Conservation (phyloP, 495 filamentous ascomycete species). For the Ramalina intermedia region DNA sequence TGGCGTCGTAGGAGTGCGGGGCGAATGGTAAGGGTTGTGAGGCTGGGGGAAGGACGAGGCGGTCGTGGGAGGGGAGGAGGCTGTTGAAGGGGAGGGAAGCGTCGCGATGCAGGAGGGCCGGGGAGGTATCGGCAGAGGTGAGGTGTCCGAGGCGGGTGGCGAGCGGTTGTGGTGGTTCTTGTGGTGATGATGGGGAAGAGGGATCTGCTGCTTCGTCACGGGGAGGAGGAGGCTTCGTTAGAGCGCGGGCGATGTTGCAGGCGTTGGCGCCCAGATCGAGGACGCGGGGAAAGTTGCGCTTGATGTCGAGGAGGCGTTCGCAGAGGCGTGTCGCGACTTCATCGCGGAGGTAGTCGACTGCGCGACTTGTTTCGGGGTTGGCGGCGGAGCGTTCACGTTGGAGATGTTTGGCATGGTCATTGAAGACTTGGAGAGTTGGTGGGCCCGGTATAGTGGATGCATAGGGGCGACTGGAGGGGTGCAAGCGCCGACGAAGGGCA, state of each 20-base stretch:
- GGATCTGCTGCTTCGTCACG: constrained; percentile 20
- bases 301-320: constrained; percentile 84
- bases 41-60: constrained; percentile 42
- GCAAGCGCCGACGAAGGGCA: constrained; percentile 7
- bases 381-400: constrained; percentile 77
- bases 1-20: constrained; percentile 69
- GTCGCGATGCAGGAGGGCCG: constrained; percentile 69
- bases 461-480: constrained; percentile 27
- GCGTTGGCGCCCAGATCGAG: constrained; percentile 93
- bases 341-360: constrained; percentile 82
- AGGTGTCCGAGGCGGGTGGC: constrained; percentile 52
- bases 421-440: constrained; percentile 81
- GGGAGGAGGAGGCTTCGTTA: constrained; percentile 40
- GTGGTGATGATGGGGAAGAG: constrained; percentile 34
- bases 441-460: constrained; percentile 62
- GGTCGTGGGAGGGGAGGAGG: constrained; percentile 46
- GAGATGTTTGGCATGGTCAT: constrained; percentile 66
- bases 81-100: constrained; percentile 60
- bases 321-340: constrained; percentile 76
- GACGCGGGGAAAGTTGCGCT: constrained; percentile 65
- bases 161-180: constrained; percentile 29
- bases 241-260: constrained; percentile 77
- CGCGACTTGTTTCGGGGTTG: constrained; percentile 54
- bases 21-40: constrained; percentile 64
- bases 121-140: constrained; percentile 68